Conservation (phyloP, 164 flowering plant species). For the Berberis vulgaris region DNA sequence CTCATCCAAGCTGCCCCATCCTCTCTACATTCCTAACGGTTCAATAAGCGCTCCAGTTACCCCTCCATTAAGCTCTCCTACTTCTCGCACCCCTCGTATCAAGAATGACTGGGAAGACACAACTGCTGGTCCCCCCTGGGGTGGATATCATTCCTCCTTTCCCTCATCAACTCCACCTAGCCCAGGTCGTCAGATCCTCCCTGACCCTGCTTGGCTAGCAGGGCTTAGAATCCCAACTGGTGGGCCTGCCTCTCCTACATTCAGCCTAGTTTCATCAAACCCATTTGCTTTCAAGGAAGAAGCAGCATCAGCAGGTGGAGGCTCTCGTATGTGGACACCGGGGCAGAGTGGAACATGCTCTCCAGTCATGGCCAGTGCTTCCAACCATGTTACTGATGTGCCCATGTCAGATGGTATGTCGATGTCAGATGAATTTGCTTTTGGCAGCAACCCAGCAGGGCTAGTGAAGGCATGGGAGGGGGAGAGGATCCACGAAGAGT, state of each 20-base stretch:
- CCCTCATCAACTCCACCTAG: conserved; percentile 82
- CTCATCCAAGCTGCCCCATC: conserved; percentile 52
- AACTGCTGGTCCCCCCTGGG: conserved; percentile 31
- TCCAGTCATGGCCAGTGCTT: conserved; percentile 52
- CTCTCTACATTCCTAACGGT: conserved; percentile 50
- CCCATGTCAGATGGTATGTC: conserved; percentile 63
- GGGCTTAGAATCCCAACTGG: conserved; percentile 17
- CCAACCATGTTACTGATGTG: conserved; percentile 53
- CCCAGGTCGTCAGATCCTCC: conserved; percentile 54
- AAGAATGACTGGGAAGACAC: conserved; percentile 58
- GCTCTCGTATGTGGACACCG: conserved; percentile 85
- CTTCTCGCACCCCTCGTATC: conserved; percentile 56
- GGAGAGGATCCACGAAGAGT: conserved; percentile 82
- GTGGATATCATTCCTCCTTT: conserved; percentile 36
- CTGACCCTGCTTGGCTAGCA: conserved; percentile 64
- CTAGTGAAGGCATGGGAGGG: conserved; percentile 90
- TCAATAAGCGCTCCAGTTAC: conserved; percentile 97
- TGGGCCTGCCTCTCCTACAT: conserved; percentile 44
- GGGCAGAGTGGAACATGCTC: conserved; percentile 90
- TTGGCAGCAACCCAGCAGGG: conserved; percentile 44
- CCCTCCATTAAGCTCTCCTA: conserved; percentile 85
- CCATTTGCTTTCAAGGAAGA: conserved; percentile 60
- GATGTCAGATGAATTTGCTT: conserved; percentile 73
- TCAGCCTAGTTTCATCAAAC: conserved; percentile 64
- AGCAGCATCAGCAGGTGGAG: conserved; percentile 35